Conservation (phyloP, 2,329 filamentous ascomycete genomes). For the Colletotrichum higginsianum region DNA sequence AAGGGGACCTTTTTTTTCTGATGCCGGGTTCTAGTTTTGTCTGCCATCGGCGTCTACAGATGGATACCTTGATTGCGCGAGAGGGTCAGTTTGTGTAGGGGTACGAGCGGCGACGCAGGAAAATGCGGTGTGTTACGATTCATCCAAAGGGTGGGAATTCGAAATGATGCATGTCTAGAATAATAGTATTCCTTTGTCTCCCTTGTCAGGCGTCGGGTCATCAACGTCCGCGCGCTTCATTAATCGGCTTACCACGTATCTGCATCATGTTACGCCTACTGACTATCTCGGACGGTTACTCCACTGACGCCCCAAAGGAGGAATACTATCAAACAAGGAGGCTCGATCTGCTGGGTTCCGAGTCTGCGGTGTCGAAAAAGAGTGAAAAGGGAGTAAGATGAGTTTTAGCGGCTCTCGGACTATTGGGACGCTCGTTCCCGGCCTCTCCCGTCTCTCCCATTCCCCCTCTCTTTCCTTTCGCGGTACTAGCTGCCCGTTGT, state of each 20-base stretch:
- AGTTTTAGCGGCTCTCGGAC: neutral
- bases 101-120: conserved; percentile 6
- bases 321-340: neutral
- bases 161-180: conserved; percentile 15
- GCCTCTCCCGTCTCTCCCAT: neutral
- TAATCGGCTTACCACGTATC: neutral
- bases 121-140: neutral
- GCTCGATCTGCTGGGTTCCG: neutral
- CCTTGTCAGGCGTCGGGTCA: neutral
- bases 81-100: neutral
- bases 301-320: neutral
- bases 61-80: conserved; percentile 36
- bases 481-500: neutral
- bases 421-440: neutral
- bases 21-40: conserved; percentile 20
- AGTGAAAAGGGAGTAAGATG: neutral
- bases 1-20: neutral
- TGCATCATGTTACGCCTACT: neutral
- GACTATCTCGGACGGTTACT: neutral
- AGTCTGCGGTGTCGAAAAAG: neutral
- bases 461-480: neutral
- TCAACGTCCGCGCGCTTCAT: neutral
- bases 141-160: neutral
- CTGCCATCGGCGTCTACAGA: conserved; percentile 41
- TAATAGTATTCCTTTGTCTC: neutral